Conservation (phyloP, 768 basidiomycete species). For the Rhizopogon salebrosus region DNA sequence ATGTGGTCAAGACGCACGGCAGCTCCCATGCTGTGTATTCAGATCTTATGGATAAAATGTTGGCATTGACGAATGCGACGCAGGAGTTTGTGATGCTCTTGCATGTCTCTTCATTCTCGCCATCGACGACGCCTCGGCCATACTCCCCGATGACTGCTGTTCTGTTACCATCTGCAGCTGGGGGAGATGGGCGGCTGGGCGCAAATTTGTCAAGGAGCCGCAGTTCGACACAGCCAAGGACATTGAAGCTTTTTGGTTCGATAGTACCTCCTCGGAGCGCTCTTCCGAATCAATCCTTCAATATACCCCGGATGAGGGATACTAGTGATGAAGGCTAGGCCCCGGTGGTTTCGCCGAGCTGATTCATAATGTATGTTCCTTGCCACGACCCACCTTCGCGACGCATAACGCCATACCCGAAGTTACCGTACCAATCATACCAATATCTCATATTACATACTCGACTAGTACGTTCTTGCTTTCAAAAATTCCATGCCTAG, state of each 20-base stretch:
- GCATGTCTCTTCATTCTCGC: constrained; percentile 79
- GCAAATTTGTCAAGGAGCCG: constrained; percentile 55
- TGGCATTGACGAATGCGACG: constrained; percentile 74
- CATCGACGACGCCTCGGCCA: constrained; percentile 47
- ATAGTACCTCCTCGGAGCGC: constrained; percentile 44
- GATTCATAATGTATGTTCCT: constrained; percentile 2
- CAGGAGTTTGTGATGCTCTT: constrained; percentile 85
- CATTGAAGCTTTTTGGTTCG: constrained; percentile 32
- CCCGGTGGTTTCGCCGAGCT: constrained; percentile 6
- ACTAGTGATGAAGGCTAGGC: constrained; percentile 28
- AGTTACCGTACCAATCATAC: constrained; percentile 1
- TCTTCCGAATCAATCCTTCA: constrained; percentile 44
- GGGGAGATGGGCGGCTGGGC: constrained; percentile 46
- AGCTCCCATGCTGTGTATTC: constrained; percentile 51
- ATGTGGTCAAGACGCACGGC: constrained; percentile 61
- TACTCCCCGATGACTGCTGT: constrained; percentile 52
- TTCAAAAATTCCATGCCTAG: not conserved
- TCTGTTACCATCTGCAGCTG: constrained; percentile 16
- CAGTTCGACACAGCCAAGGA: constrained; percentile 45
- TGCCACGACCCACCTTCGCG: not conserved
- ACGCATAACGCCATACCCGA: not conserved
- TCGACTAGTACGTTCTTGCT: constrained; percentile 1
- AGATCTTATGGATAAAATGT: constrained; percentile 63
- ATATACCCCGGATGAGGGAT: constrained; percentile 25
- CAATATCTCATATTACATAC: constrained; percentile 3